These are phyloP conservation scores for Trypanosoma melophagium DNA, from an alignment of 208 protist genomes.

Conservation along the genomic window DNA sequence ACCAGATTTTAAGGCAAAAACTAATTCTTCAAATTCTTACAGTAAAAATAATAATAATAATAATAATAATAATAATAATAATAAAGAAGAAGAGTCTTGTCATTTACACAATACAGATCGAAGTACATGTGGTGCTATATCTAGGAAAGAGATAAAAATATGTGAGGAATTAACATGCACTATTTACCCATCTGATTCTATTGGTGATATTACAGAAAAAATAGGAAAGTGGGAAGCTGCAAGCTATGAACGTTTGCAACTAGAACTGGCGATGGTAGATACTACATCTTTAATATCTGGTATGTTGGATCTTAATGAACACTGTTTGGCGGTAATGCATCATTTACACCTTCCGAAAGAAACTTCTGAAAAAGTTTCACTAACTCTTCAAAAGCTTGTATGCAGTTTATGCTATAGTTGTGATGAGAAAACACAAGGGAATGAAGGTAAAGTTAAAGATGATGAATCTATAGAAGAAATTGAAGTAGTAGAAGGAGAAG, in stretches of 20 bases:
- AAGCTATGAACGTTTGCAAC: constrained; percentile 72
- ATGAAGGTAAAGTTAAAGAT: not conserved
- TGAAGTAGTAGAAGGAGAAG: not conserved
- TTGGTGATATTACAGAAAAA: constrained; percentile 68
- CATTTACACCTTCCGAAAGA: constrained; percentile 45
- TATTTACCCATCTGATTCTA: constrained; percentile 71
- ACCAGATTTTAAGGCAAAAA: not conserved
- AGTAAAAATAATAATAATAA: constrained; percentile 8
- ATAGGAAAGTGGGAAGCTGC: constrained; percentile 71
- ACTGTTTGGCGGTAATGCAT: constrained; percentile 40
- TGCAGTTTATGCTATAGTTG: constrained; percentile 49
- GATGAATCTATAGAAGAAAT: not conserved
- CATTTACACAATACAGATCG: not conserved
- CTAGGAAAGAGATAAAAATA: constrained; percentile 50
- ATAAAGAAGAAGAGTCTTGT: no score
- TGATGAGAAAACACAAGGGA: constrained; percentile 24
- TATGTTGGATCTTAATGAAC: constrained; percentile 53
- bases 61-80: not conserved
- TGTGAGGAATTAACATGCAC: constrained; percentile 66
- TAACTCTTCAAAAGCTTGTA: constrained; percentile 63
- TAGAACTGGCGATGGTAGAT: constrained; percentile 83
- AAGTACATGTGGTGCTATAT: constrained; percentile 67
- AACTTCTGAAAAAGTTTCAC: constrained; percentile 40
- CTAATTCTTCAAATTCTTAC: not conserved
- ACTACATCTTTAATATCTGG: constrained; percentile 48